These are phyloP conservation scores for Nidula microcarpa DNA, from an alignment of 768 basidiomycete genomes.

Conservation along the genomic window DNA sequence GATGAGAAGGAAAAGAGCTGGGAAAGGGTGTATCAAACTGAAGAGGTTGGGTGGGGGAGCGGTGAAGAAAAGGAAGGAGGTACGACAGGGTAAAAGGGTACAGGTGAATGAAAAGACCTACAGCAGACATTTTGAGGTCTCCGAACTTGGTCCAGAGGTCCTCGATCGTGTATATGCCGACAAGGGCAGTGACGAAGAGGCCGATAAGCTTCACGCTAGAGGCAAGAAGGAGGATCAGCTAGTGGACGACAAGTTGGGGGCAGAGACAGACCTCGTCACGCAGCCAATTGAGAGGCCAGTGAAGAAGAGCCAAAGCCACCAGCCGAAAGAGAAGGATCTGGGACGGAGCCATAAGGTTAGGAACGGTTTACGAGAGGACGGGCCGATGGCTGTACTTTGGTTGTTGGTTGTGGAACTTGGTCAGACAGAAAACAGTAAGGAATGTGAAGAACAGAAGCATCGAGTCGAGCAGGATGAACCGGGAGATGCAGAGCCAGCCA, in stretches of 20 bases:
- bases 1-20: too few relatives aligned
- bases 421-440: slow-evolving; percentile 90
- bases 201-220: slow-evolving; percentile 93
- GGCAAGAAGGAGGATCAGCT: neutral
- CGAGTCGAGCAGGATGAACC: slow-evolving; percentile 96
- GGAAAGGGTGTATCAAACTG: too few relatives aligned
- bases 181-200: slow-evolving; percentile 90
- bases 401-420: slow-evolving; percentile 97
- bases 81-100: neutral
- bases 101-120: slow-evolving; percentile 34
- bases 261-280: slow-evolving; percentile 70
- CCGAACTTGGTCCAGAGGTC: slow-evolving; percentile 99
- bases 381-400: slow-evolving; percentile 60
- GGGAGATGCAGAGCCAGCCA: slow-evolving; percentile 94
- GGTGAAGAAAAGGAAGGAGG: too few relatives aligned
- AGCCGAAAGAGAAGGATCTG: slow-evolving; percentile 84
- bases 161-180: slow-evolving; percentile 95
- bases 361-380: neutral
- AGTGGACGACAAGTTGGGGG: neutral
- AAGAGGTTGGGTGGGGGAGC: too few relatives aligned
- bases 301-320: slow-evolving; percentile 95
- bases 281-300: slow-evolving; percentile 95
- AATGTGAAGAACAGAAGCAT: slow-evolving; percentile 99
- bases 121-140: slow-evolving; percentile 86
- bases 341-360: slow-evolving; percentile 6